phyloP scores from a whole-genome alignment of 257 asterid species.

The Sherardia arvensis region DNA sequence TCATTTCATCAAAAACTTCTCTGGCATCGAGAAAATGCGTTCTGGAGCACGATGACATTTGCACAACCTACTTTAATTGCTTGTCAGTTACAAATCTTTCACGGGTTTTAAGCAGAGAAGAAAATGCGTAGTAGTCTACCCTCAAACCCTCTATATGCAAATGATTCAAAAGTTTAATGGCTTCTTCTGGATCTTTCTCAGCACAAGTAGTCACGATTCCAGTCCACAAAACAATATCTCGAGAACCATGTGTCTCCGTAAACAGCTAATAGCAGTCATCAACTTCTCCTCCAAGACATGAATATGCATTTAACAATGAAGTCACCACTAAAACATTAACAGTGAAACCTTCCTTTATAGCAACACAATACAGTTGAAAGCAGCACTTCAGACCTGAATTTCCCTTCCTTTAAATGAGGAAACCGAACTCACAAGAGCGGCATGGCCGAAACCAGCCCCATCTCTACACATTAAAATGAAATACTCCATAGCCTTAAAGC shows the following conservation, averaged over 20 bases:
- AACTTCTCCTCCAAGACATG: slow-evolving; percentile 39
- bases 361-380: slow-evolving; percentile 49
- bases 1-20: slow-evolving; percentile 49
- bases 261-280: slow-evolving; percentile 44
- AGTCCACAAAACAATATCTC: slow-evolving; percentile 77
- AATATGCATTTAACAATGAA: slow-evolving; percentile 60
- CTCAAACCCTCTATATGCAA: slow-evolving; percentile 33
- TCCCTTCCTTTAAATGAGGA: slow-evolving; percentile 36
- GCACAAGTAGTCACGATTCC: slow-evolving; percentile 47
- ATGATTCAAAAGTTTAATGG: slow-evolving; percentile 45
- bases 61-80: slow-evolving; percentile 41
- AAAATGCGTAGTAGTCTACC: slow-evolving; percentile 50
- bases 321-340: slow-evolving; percentile 56
- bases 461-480: slow-evolving; percentile 40
- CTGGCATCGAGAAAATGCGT: slow-evolving; percentile 62
- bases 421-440: slow-evolving; percentile 47
- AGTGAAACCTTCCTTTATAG: slow-evolving; percentile 38
- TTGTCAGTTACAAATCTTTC: slow-evolving; percentile 54
- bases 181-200: slow-evolving; percentile 44
- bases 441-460: slow-evolving; percentile 46
- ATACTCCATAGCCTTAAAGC: slow-evolving; percentile 32
- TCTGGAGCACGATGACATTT: slow-evolving; percentile 37
- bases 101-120: slow-evolving; percentile 64
- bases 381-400: slow-evolving; percentile 29
- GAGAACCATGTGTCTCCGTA: slow-evolving; percentile 31